Evolutionary conservation across 495 filamentous ascomycete species (phyloP), one percentile per base, ranked within the genome.

Genomic region (Schizothecium vesticola): DNA sequence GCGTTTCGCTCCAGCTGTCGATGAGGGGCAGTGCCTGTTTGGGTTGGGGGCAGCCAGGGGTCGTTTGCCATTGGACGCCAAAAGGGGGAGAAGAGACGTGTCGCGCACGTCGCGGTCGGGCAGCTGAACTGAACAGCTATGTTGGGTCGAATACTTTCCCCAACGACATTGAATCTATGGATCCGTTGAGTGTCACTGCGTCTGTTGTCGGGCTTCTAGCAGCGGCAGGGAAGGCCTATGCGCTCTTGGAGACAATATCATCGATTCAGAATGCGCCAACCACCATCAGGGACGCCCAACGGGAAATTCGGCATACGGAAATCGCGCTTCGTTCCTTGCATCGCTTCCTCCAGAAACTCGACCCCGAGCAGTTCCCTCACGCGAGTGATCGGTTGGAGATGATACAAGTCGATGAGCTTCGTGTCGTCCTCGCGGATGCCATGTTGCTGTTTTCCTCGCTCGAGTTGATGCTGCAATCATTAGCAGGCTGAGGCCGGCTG

Each of bases 401-500:
- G 67, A 69, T 69, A 1, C 67, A 69, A 29, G 56, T 69, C 12
- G 67, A 69, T 22, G 67, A 65, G n/a, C 67, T 69, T 3, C 61
- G 67, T 11, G 57, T 69, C 31, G 21, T 26, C 3, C 33, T 65
- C 3, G 61, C 67, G 1, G 67, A 69, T 60, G 67, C 61, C 55
- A 69, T 69, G 67, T 11, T 69, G 25, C 3, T 11, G 1, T 64
- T 69, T 60, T 69, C 67, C 12, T 31, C 24, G n/a, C 61, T 69
- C 33, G 67, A 69, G 56, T 4, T 62, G 9, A 3, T 68, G 10
- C n/a, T 68, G 19, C 8, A 36, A 12, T 10, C 22, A 2, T 56
- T 69, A 21, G 28, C 56, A 3, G 1, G 56, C 4, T 19, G 26
- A 62, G 56, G 21, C 22, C 4, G 61, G 11, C 5, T 51, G 21